Conservation (phyloP, 768 basidiomycete species). For the Russula dissimulans region DNA sequence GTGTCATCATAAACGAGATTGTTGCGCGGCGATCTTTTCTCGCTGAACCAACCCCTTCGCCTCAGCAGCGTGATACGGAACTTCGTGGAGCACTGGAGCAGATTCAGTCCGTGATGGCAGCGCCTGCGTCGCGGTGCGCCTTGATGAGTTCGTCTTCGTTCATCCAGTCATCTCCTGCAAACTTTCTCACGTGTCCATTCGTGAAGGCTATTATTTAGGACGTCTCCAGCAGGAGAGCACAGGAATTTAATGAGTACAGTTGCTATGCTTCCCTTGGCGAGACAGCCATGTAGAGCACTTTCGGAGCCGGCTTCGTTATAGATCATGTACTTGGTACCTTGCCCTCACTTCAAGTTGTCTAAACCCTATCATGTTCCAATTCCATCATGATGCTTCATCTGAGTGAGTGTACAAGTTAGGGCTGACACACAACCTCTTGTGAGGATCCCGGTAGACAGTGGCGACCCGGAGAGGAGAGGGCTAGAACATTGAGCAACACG, state of each 20-base stretch:
- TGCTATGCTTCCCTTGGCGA: not conserved
- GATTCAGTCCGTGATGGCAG: slow-evolving; percentile 11
- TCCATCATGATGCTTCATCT: no score
- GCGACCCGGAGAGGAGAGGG: no score
- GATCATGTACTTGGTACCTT: not conserved
- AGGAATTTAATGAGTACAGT: slow-evolving; percentile 5
- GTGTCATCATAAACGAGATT: slow-evolving; percentile 18
- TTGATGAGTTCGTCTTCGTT: slow-evolving; percentile 13
- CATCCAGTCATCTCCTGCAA: not conserved
- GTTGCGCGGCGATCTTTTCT: slow-evolving; percentile 10
- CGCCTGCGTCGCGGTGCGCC: slow-evolving; percentile 1
- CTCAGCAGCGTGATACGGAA: slow-evolving; percentile 8
- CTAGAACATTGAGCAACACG: no score
- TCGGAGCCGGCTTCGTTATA: not conserved
- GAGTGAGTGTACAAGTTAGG: no score
- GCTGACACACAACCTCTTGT: no score
- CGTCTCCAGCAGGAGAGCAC: slow-evolving; percentile 16
- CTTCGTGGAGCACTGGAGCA: slow-evolving; percentile 13
- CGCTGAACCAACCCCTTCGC: slow-evolving; percentile 1
- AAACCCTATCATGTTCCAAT: no score
- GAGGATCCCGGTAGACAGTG: no score
- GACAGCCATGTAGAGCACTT: no score
- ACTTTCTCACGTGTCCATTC: no score
- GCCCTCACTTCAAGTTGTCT: no score
- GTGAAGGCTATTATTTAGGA: slow-evolving; percentile 12